Evolutionary conservation across 805 yeast species (phyloP), one percentile per base, ranked within the genome.

Genomic region (Candida incommunis): DNA sequence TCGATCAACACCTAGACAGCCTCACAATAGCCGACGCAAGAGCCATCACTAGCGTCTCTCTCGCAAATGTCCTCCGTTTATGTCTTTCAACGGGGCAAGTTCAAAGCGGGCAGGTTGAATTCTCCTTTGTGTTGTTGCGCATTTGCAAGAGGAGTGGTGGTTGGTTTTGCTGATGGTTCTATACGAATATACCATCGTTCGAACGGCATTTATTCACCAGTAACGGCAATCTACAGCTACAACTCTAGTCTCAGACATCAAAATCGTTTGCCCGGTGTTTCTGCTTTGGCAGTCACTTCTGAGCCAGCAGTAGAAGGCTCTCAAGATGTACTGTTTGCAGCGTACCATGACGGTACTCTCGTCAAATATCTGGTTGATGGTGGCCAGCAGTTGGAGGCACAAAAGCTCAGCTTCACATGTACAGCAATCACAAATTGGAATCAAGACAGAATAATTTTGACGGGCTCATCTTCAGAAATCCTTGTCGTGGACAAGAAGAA

Each of bases 81-180:
- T 18, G 37, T 31, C 11, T 31, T 31, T 18, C 37, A 31, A 18
- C 37, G 37, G 18, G 37, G 37, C 5, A 31, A 31, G 18, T 31
- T 31, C n/a, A 7, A 18, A 4, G 20, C 18, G 5, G 37, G 37
- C 37, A 31, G 37, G 37, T 18, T 31, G 7, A 31, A 31, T 31
- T 16, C 37, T 7, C 37, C 37, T 9, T 18, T 31, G 18, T 31
- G 37, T n/a, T 31, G 37, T 18, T 13, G 37, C n/a, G 37, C 20
- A 16, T 31, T 31, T n/a, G 37, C 37, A 11, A 11, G 37, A 9
- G 37, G 37, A 5, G 37, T 31, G 18, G 37, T 18, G 5, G 20
- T 31, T 5, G 37, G 37, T 18, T 31, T 31, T 31, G 37, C 37
- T n/a, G 37, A 31, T n/a, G 37, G 37, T 5, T 31, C 37, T n/a